These are phyloP conservation scores for Capniomyces stellatus DNA, from an alignment of 371 early-diverging fungal genomes.

Conservation along the genomic window DNA sequence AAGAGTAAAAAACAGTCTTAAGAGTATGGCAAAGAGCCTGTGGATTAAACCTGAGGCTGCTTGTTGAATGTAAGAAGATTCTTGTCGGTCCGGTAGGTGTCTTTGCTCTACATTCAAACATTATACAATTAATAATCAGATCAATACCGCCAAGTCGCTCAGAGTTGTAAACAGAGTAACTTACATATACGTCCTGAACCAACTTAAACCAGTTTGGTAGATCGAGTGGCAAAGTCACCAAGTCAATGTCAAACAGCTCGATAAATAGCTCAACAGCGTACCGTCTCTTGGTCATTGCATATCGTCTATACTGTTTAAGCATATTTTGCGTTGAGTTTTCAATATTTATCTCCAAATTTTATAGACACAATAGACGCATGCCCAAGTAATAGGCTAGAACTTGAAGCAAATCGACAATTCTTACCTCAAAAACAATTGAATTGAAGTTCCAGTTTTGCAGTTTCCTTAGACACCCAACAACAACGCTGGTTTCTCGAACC, in stretches of 20 bases:
- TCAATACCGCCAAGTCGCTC: too few relatives aligned
- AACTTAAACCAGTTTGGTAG: constrained; percentile 76
- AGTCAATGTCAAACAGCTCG: constrained; percentile 82
- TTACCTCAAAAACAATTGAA: constrained; percentile 49
- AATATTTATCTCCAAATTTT: not conserved
- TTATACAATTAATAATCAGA: too few relatives aligned
- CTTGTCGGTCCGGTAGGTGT: too few relatives aligned
- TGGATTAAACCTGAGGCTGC: too few relatives aligned
- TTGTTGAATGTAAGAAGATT: too few relatives aligned
- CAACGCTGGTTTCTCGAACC: constrained; percentile 51
- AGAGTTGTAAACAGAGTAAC: too few relatives aligned
- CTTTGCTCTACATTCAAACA: too few relatives aligned
- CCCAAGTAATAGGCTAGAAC: not conserved
- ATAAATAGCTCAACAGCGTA: constrained; percentile 85
- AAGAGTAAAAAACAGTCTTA: too few relatives aligned
- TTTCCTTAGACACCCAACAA: constrained; percentile 85
- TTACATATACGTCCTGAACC: too few relatives aligned
- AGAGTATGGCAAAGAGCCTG: too few relatives aligned
- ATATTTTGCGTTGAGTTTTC: not conserved
- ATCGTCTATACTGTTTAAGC: constrained; percentile 56
- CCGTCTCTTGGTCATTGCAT: constrained; percentile 69
- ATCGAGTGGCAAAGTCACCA: constrained; percentile 59
- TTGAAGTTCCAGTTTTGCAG: constrained; percentile 92
- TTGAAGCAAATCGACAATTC: too few relatives aligned
- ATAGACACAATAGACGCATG: not conserved